phyloP scores from a whole-genome alignment of 2,329 filamentous ascomycete species.

The Zopfia rhizophila region DNA sequence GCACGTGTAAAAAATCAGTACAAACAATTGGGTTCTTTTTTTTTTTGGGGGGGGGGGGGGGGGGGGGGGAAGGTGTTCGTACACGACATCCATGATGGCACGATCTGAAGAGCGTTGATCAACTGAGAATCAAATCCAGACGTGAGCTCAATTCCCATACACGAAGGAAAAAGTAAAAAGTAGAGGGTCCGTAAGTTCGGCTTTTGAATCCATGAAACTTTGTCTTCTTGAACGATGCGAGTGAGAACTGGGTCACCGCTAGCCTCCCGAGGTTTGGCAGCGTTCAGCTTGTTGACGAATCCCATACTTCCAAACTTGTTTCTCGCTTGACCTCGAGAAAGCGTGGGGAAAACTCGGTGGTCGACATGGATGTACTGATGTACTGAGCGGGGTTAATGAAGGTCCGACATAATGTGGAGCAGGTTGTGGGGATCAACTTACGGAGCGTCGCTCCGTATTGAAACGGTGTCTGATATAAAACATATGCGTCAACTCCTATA shows the following conservation, averaged over 20 bases:
- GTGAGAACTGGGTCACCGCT: constrained; percentile 49
- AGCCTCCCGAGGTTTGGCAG: constrained; percentile 16
- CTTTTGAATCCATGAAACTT: constrained; percentile 49
- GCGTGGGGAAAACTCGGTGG: no score
- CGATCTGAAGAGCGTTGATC: constrained; percentile 35
- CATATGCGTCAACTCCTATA: no score
- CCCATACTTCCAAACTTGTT: constrained; percentile 16
- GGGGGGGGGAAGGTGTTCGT: no score
- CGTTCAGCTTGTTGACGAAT: constrained; percentile 12
- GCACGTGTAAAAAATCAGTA: background rate
- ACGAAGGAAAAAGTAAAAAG: constrained; percentile 34
- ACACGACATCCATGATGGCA: constrained; percentile 29
- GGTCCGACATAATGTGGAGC: no score
- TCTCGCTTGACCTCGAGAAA: no score
- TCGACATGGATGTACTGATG: no score
- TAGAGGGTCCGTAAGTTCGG: constrained; percentile 44
- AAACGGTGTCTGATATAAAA: no score
- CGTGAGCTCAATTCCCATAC: constrained; percentile 36
- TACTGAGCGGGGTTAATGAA: no score
- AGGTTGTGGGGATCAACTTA: no score
- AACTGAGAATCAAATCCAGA: constrained; percentile 35
- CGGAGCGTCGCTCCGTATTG: no score
- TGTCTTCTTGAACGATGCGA: constrained; percentile 50
- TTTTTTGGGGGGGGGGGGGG: no score
- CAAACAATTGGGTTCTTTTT: no score